Evolutionary conservation across 306 rosid species (phyloP).

Genomic region (Malus fusca): DNA sequence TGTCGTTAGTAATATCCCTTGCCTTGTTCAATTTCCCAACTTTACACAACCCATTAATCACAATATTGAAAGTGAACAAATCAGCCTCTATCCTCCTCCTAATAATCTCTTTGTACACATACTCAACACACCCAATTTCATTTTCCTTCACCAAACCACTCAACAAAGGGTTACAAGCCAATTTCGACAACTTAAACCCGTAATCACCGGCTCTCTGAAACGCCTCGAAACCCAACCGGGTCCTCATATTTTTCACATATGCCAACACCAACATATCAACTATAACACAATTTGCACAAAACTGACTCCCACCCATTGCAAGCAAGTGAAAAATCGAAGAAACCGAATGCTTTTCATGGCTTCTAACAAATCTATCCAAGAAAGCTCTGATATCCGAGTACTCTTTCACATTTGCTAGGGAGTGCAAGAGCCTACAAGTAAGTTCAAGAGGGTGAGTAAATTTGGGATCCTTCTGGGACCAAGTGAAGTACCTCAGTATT

Average conservation of each 20-base stretch:
- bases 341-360: slow-evolving; percentile 32
- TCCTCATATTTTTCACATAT: slow-evolving; percentile 45
- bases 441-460: slow-evolving; percentile 40
- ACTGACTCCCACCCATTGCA: slow-evolving; percentile 18
- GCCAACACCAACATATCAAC: slow-evolving; percentile 65
- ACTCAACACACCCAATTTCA: slow-evolving; percentile 45
- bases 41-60: slow-evolving; percentile 71
- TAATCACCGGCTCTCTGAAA: slow-evolving; percentile 69
- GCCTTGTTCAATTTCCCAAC: slow-evolving; percentile 83
- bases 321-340: slow-evolving; percentile 61
- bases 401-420: slow-evolving; percentile 40
- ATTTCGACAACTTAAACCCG: slow-evolving; percentile 52
- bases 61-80: slow-evolving; percentile 36
- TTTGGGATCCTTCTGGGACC: slow-evolving; percentile 59
- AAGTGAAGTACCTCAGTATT: slow-evolving; percentile 58
- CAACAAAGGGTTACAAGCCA: slow-evolving; percentile 69
- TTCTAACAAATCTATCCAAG: slow-evolving; percentile 47
- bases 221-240: slow-evolving; percentile 48
- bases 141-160: slow-evolving; percentile 55
- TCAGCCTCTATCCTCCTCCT: slow-evolving; percentile 55
- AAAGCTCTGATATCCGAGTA: slow-evolving; percentile 60
- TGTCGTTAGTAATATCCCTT: slow-evolving; percentile 54
- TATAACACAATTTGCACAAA: slow-evolving; percentile 40
- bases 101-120: slow-evolving; percentile 61
- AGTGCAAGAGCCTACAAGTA: slow-evolving; percentile 42